A percentile compares a stretch with the other conserved stretches of the same genome.
These are phyloP conservation scores for Fusarium sp. DNA, from an alignment of 2,329 filamentous ascomycete species.

Conservation along the genomic window DNA sequence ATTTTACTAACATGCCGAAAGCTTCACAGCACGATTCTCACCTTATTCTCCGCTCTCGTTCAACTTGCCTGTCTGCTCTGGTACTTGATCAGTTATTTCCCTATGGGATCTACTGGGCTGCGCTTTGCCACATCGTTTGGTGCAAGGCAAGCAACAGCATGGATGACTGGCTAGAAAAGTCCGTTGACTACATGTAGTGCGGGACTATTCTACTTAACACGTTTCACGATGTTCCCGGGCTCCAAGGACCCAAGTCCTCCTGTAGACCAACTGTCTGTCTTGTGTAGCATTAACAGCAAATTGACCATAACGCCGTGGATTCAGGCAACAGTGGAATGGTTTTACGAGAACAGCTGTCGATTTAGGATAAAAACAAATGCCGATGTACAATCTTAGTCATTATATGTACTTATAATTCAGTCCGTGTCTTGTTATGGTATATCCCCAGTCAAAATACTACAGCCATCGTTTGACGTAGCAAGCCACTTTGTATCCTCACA, in stretches of 20 bases:
- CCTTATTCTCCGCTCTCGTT: constrained; percentile 81
- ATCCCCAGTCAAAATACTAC: no score
- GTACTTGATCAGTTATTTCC: constrained; percentile 98
- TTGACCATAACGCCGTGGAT: neutral
- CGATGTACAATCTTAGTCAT: neutral
- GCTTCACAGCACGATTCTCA: constrained; percentile 86
- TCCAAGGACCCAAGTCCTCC: neutral
- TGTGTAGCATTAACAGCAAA: constrained; percentile 13
- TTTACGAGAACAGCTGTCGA: neutral
- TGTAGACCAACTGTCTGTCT: constrained; percentile 1
- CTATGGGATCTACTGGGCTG: constrained; percentile 91
- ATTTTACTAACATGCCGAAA: constrained; percentile 50
- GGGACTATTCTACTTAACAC: neutral
- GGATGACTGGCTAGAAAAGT: constrained; percentile 76
- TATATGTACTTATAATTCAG: neutral
- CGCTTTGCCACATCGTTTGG: constrained; percentile 89
- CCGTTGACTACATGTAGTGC: neutral
- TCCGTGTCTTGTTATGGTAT: neutral
- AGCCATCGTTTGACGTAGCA: neutral
- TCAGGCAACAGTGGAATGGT: neutral
- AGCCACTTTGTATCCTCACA: neutral
- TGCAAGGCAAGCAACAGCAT: constrained; percentile 82
- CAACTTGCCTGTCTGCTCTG: constrained; percentile 86
- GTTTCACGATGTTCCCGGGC: neutral
- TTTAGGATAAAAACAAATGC: neutral